phyloP scores from a whole-genome alignment of 371 early-diverging fungal genomes.

The Mucor circinelloides region DNA sequence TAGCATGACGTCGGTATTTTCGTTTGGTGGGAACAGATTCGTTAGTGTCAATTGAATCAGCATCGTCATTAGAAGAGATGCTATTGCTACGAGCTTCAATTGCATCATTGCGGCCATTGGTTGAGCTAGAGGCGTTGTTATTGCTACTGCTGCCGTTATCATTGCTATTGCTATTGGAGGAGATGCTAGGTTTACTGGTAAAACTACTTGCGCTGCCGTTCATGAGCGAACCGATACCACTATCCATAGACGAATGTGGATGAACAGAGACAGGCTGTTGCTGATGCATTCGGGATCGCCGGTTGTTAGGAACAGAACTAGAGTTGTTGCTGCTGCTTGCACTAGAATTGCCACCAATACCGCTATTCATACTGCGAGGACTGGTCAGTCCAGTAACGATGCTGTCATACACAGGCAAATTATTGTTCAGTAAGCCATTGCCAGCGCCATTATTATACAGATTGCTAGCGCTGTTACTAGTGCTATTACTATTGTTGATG shows the following conservation, averaged over 20 bases:
- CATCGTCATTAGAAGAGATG: constrained; percentile 34
- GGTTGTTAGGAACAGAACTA: background rate
- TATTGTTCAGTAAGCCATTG: background rate
- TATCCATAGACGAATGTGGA: background rate
- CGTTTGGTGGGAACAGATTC: constrained; percentile 30
- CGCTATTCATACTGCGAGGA: constrained; percentile 27
- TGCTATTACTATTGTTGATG: background rate
- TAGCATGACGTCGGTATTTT: constrained; percentile 52
- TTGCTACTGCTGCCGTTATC: constrained; percentile 10
- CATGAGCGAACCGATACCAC: background rate
- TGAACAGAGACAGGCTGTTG: background rate
- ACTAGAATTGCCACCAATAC: constrained; percentile 19
- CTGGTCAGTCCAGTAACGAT: constrained; percentile 9
- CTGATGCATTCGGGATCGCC: background rate
- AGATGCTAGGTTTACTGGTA: background rate
- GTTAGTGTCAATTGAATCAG: constrained; percentile 22
- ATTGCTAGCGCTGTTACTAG: background rate
- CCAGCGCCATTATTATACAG: background rate
- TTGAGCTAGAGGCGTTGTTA: background rate
- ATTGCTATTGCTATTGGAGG: background rate
- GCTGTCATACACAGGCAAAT: background rate
- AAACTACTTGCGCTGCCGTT: background rate
- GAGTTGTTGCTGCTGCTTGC: constrained; percentile 2
- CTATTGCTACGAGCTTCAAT: background rate
- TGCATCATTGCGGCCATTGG: background rate